These are phyloP conservation scores for Periconia digitata DNA, from an alignment of 2,329 filamentous ascomycete species.

Conservation along the genomic window DNA sequence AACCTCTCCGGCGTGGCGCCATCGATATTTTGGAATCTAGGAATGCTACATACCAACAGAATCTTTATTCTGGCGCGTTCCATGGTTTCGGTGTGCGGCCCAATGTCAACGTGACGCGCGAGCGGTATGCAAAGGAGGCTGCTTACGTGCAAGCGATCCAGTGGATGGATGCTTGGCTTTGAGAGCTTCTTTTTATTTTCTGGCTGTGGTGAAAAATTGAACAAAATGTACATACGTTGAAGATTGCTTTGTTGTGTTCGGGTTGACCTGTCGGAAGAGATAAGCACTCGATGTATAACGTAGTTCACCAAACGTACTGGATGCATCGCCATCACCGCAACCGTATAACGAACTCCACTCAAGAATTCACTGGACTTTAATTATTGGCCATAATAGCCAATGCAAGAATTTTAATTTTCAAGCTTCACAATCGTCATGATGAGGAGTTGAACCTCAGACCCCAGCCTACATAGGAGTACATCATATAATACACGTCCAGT, in stretches of 20 bases:
- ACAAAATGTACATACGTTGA: no score
- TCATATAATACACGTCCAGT: conserved; percentile 24
- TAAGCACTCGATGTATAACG: no score
- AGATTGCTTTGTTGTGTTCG: no score
- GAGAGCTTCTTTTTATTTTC: no score
- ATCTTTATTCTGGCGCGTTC: conserved; percentile 33
- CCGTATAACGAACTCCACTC: no score
- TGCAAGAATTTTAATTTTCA: background rate
- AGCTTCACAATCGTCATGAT: background rate
- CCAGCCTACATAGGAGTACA: conserved; percentile 14
- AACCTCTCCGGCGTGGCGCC: conserved; percentile 12
- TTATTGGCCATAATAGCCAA: no score
- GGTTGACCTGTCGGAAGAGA: no score
- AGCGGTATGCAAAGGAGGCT: conserved; percentile 38
- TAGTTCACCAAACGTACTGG: no score
- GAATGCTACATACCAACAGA: conserved; percentile 35
- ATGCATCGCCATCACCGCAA: no score
- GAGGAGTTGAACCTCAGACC: conserved; percentile 41
- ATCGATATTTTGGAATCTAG: conserved; percentile 29
- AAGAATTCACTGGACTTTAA: no score
- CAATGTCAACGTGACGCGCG: conserved; percentile 26
- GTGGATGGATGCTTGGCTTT: conserved; percentile 39
- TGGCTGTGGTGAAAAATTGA: no score
- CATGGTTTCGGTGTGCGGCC: conserved; percentile 39
- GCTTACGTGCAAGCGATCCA: conserved; percentile 35